Evolutionary conservation across 2,329 filamentous ascomycete species (phyloP).

Genomic region (Cladosporium halotolerans): DNA sequence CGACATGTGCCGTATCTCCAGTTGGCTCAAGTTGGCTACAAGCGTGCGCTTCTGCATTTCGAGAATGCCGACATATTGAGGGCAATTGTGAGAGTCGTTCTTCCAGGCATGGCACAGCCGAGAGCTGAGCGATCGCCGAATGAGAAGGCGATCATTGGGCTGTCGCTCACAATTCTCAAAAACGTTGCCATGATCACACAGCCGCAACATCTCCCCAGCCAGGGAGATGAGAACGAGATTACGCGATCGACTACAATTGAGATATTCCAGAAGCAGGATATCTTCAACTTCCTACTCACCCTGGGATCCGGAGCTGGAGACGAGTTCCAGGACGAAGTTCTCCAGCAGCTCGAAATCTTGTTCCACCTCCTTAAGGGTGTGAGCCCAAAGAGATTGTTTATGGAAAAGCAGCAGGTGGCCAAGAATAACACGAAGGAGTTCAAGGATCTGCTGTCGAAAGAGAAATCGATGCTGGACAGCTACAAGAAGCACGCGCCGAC

Average conservation of each 20-base stretch:
- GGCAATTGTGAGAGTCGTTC: conserved; percentile 69
- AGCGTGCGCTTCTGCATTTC: conserved; percentile 78
- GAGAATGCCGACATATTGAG: conserved; percentile 71
- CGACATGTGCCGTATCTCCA: conserved; percentile 85
- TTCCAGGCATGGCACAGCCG: conserved; percentile 78
- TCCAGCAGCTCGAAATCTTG: conserved; percentile 81
- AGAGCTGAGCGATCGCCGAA: conserved; percentile 68
- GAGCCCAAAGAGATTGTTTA: conserved; percentile 75
- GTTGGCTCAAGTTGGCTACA: conserved; percentile 82
- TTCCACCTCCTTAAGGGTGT: conserved; percentile 92
- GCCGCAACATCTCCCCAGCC: conserved; percentile 63
- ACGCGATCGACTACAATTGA: conserved; percentile 84
- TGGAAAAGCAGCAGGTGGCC: conserved; percentile 67
- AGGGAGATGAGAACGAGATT: conserved; percentile 84
- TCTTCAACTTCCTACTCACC: conserved; percentile 77
- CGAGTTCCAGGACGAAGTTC: conserved; percentile 84
- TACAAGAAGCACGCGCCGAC: conserved; percentile 74
- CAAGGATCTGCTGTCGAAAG: conserved; percentile 67
- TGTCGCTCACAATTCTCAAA: conserved; percentile 80
- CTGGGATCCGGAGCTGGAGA: conserved; percentile 89
- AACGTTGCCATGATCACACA: conserved; percentile 83
- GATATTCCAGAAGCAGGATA: conserved; percentile 83
- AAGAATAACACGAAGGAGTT: conserved; percentile 68
- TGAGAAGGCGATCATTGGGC: conserved; percentile 87
- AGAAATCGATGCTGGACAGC: conserved; percentile 72